phyloP scores from a whole-genome alignment of 768 basidiomycete genomes.

The Rhizopogon vesiculosus region DNA sequence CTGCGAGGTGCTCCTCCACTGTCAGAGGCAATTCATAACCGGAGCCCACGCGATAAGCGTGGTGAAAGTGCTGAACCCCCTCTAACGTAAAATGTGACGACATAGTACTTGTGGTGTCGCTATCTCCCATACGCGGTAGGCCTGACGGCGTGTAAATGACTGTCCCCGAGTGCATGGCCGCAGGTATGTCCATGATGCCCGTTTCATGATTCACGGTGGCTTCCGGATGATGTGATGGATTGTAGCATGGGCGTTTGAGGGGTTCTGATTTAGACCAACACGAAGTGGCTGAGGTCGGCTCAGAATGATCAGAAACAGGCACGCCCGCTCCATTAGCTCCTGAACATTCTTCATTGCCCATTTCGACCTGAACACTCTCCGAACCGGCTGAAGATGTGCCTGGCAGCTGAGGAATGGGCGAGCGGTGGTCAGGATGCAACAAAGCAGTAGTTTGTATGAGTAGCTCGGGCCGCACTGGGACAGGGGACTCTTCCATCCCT shows the following conservation, averaged over 20 bases:
- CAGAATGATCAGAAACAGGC: no score
- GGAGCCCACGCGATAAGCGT: conserved; percentile 12
- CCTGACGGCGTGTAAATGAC: conserved; percentile 33
- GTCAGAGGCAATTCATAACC: conserved; percentile 38
- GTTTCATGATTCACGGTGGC: not conserved
- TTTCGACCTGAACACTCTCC: not conserved
- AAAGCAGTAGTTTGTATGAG: conserved; percentile 11
- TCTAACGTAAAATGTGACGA: conserved; percentile 26
- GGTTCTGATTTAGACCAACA: not conserved
- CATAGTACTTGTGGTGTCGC: conserved; percentile 20
- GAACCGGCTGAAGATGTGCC: conserved; percentile 15
- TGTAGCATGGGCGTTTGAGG: not conserved
- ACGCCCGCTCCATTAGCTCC: not conserved
- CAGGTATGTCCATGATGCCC: conserved; percentile 27
- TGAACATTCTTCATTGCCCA: no score
- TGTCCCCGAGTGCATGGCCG: conserved; percentile 13
- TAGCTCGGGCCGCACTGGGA: conserved; percentile 24
- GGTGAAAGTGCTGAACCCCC: not conserved
- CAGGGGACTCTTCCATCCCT: conserved; percentile 21
- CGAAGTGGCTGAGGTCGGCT: not conserved
- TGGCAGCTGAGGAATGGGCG: conserved; percentile 28
- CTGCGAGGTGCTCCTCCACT: conserved; percentile 31
- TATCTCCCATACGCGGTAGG: not conserved
- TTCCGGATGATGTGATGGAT: not conserved
- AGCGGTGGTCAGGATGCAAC: conserved; percentile 11